These are phyloP conservation scores for Tolypocladium inflatum DNA, from an alignment of 2,329 filamentous ascomycete genomes.

Conservation along the genomic window DNA sequence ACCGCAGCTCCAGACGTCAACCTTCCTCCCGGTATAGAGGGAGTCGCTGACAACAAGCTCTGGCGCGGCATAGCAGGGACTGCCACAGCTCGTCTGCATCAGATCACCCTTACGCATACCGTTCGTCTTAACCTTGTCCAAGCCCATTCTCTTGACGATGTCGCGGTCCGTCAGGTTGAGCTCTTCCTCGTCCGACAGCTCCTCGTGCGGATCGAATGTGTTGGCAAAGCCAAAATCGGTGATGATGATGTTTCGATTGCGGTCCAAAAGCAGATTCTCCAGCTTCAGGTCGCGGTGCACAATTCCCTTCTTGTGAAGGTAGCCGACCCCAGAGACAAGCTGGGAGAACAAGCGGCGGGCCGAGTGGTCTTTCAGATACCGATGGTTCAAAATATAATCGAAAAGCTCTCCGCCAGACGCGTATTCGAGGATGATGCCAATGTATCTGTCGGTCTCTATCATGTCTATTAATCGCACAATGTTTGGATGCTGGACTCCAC, in stretches of 20 bases:
- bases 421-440: slow-evolving; percentile 97
- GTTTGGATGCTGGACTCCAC: slow-evolving; percentile 84
- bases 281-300: slow-evolving; percentile 95
- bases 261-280: slow-evolving; percentile 88
- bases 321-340: slow-evolving; percentile 90
- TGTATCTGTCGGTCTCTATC: slow-evolving; percentile 94
- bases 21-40: slow-evolving; percentile 92
- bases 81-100: slow-evolving; percentile 98
- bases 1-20: slow-evolving; percentile 98
- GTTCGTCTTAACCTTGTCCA: slow-evolving; percentile 68
- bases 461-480: slow-evolving; percentile 97
- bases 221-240: slow-evolving; percentile 99
- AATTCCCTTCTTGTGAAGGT: slow-evolving; percentile 96
- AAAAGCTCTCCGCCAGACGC: slow-evolving; percentile 96
- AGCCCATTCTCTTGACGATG: slow-evolving; percentile 74
- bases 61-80: slow-evolving; percentile 93
- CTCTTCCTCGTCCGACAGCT: slow-evolving; percentile 84
- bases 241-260: slow-evolving; percentile 98
- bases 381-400: slow-evolving; percentile 94
- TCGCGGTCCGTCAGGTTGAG: slow-evolving; percentile 79
- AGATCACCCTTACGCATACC: slow-evolving; percentile 80
- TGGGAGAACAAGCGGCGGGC: slow-evolving; percentile 90
- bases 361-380: slow-evolving; percentile 89
- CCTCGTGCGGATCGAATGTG: slow-evolving; percentile 84
- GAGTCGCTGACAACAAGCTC: slow-evolving; percentile 97